Evolutionary conservation across 208 protist species (phyloP).

Genomic region (Phytomonas sp.): DNA sequence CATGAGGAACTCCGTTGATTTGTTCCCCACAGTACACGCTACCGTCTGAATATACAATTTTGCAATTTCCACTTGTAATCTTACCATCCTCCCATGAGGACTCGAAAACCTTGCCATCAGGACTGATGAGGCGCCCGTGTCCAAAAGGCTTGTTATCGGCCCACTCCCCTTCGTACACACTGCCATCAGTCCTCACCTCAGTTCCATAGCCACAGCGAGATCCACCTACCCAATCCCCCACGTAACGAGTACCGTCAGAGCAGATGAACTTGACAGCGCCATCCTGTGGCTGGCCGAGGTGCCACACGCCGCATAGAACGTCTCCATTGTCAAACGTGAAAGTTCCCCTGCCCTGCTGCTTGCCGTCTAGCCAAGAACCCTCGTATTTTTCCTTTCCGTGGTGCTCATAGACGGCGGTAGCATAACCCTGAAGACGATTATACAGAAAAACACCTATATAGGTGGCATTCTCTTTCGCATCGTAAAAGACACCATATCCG

Average conservation of each 20-base stretch:
- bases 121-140: conserved; percentile 41
- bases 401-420: conserved; percentile 18
- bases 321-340: conserved; percentile 67
- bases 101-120: conserved; percentile 51
- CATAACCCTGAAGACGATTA: conserved; percentile 54
- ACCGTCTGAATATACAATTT: conserved; percentile 53
- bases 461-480: conserved; percentile 34
- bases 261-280: conserved; percentile 54
- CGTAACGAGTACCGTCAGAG: conserved; percentile 46
- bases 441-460: conserved; percentile 77
- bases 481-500: conserved; percentile 52
- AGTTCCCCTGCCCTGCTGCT: conserved; percentile 75
- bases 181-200: conserved; percentile 58
- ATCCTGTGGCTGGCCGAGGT: conserved; percentile 51
- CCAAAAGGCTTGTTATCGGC: conserved; percentile 52
- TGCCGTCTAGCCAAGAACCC: conserved; percentile 75
- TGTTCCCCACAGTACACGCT: conserved; percentile 72
- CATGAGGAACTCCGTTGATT: conserved; percentile 56
- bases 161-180: conserved; percentile 83
- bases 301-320: conserved; percentile 67
- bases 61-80: conserved; percentile 46
- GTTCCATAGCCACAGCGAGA: conserved; percentile 51
- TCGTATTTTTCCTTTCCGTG: conserved; percentile 41
- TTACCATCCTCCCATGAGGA: conserved; percentile 51
- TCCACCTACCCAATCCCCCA: conserved; percentile 69